Base-by-base conservation (phyloP, 768 basidiomycete species). In the Mycena filopes region DNA sequence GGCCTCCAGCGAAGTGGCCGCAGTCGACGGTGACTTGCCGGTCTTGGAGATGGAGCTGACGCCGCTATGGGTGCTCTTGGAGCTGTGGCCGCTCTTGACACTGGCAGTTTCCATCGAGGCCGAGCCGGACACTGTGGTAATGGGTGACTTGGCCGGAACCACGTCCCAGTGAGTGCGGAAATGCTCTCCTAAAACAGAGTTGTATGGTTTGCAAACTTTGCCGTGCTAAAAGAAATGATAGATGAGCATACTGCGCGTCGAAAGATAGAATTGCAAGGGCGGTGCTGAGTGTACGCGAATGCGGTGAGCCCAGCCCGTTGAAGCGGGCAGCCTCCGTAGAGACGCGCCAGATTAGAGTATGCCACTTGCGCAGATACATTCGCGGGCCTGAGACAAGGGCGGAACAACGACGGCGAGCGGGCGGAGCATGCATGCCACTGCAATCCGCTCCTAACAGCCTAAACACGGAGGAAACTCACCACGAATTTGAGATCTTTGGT, bases 401-500 rank as follows among this genome's bases (percentile, higher is more conserved):
- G n/a, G n/a, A n/a, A n/a, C n/a, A n/a, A n/a, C n/a, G n/a, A n/a
- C n/a, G n/a, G n/a, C n/a, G n/a, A n/a, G n/a, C n/a, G n/a, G n/a
- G n/a, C n/a, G n/a, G n/a, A n/a, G n/a, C n/a, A n/a, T n/a, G n/a
- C n/a, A n/a, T n/a, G n/a, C n/a, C n/a, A n/a, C 36, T 36, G 11
- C 36, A 3, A 11, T 36, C 36, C 36, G 36, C 9, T 36, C 36
- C 36, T 11, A 36, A 36, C 36, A 11, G 2, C 25, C 20, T 41
- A 23, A 26, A 51, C 13, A 36, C 29, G 29, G 16, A 16, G 29
- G 16, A 16, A 20, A 85, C 91, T 72, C 70, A 93, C 94, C 51
- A 97, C 81, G 73, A 94, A 95, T 80, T 96, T 97, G 76, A 98
- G 89, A 72, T 98, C 95, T 75, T 98, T 98, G 51, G 94, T 92